These are phyloP conservation scores for Pyricularia sp. DNA, from an alignment of 2,329 filamentous ascomycete genomes.

Conservation along the genomic window DNA sequence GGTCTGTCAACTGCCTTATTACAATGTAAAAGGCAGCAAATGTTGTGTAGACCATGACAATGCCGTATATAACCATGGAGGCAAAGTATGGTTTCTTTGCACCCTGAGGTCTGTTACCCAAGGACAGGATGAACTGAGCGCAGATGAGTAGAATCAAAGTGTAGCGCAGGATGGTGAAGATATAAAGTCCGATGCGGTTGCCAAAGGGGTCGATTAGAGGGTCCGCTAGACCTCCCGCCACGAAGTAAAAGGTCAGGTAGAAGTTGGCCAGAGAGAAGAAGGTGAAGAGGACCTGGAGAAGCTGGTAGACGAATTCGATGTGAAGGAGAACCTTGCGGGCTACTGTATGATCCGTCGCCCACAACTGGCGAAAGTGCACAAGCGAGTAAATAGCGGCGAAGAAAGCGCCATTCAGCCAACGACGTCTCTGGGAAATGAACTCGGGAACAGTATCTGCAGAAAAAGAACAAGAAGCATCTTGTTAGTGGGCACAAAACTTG, in stretches of 20 bases:
- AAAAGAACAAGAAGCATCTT: no score
- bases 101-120: constrained; percentile 93
- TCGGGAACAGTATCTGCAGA: constrained; percentile 78
- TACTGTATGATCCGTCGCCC: constrained; percentile 84
- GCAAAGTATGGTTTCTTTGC: constrained; percentile 82
- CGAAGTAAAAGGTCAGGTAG: constrained; percentile 97
- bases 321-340: constrained; percentile 84
- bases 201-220: constrained; percentile 80
- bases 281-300: constrained; percentile 86
- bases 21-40: constrained; percentile 89
- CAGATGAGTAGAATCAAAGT: constrained; percentile 78
- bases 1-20: constrained; percentile 59
- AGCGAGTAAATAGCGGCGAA: constrained; percentile 97
- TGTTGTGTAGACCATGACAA: constrained; percentile 94
- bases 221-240: constrained; percentile 82
- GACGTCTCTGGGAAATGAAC: constrained; percentile 90
- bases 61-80: constrained; percentile 79
- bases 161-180: constrained; percentile 84
- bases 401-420: constrained; percentile 98
- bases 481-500: background rate
- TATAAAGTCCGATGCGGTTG: constrained; percentile 70
- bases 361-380: constrained; percentile 89
- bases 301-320: constrained; percentile 92
- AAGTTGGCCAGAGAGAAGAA: constrained; percentile 99
- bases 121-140: constrained; percentile 91